Conservation (phyloP, 2,329 filamentous ascomycete species). For the Colletotrichum sp. region DNA sequence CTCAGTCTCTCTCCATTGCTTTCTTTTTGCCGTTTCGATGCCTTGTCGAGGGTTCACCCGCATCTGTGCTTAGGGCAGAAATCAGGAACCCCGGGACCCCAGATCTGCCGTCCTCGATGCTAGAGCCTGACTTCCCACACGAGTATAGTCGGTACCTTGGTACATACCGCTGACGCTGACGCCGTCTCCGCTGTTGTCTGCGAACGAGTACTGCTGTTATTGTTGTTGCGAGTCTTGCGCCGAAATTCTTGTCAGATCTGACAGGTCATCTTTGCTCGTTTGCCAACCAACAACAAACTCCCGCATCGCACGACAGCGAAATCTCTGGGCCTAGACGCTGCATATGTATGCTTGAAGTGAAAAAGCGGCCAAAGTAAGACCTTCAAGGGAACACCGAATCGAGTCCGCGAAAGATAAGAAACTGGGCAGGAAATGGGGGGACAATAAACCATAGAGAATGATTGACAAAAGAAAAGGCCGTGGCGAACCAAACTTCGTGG, state of each 20-base stretch:
- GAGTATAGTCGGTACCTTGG: neutral
- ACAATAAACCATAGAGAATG: neutral
- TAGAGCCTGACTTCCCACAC: neutral
- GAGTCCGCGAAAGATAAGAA: neutral
- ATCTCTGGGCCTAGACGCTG: neutral
- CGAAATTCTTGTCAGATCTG: conserved; percentile 13
- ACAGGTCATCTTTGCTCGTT: conserved; percentile 12
- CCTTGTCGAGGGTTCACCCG: neutral
- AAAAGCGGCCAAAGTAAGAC: neutral
- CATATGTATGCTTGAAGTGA: neutral
- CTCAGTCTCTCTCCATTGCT: neutral
- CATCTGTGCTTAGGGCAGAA: neutral
- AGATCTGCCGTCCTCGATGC: neutral
- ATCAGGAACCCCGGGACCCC: neutral
- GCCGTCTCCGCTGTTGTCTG: neutral
- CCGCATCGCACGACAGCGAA: neutral
- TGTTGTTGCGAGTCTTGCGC: conserved; percentile 7
- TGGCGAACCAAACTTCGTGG: neutral
- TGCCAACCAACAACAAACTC: conserved; percentile 6
- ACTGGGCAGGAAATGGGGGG: neutral
- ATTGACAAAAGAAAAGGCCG: neutral
- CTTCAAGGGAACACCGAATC: neutral
- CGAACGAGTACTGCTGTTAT: neutral
- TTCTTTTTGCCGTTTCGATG: conserved; percentile 6
- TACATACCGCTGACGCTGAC: neutral